phyloP scores from a whole-genome alignment of 495 filamentous ascomycete species.

The Penicillium subrubescens region DNA sequence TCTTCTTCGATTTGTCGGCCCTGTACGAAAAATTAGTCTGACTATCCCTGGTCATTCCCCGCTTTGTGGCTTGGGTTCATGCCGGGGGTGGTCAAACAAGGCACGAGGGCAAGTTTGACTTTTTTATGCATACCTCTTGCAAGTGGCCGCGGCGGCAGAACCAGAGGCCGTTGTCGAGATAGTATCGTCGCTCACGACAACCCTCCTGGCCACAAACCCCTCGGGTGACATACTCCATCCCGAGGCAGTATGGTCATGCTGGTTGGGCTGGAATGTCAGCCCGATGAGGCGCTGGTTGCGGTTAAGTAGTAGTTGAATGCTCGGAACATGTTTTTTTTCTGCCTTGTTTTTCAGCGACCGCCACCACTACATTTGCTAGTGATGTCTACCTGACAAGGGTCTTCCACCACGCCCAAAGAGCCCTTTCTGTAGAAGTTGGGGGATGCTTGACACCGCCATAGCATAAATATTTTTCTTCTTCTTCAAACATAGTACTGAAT shows the following conservation, averaged over 20 bases:
- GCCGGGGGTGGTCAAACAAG: slow-evolving; percentile 4
- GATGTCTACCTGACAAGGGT: not conserved
- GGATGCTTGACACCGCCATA: not conserved
- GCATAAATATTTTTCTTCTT: not conserved
- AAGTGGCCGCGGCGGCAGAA: slow-evolving; percentile 69
- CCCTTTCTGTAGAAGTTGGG: not conserved
- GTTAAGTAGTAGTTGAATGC: not conserved
- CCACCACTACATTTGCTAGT: not conserved
- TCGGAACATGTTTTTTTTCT: slow-evolving; percentile 10
- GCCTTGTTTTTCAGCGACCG: slow-evolving; percentile 16
- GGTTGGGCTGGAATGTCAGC: slow-evolving; percentile 19
- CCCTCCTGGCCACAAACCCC: slow-evolving; percentile 64
- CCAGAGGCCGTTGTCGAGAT: slow-evolving; percentile 65
- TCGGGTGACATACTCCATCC: slow-evolving; percentile 59
- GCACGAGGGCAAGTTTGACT: not conserved
- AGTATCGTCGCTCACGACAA: slow-evolving; percentile 62
- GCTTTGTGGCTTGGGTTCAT: slow-evolving; percentile 4
- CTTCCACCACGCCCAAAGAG: not conserved
- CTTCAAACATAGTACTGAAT: not conserved
- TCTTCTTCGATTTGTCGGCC: slow-evolving; percentile 65
- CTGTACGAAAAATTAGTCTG: slow-evolving; percentile 19
- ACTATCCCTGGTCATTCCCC: not conserved
- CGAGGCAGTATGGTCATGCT: slow-evolving; percentile 42
- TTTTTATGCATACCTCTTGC: slow-evolving; percentile 50
- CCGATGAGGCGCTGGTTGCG: slow-evolving; percentile 4